Percentiles rank a stretch among this genome's conserved stretches.
Evolutionary conservation across 2,329 filamentous ascomycete species (phyloP).

Genomic region (Phaeosphaeria sp.): DNA sequence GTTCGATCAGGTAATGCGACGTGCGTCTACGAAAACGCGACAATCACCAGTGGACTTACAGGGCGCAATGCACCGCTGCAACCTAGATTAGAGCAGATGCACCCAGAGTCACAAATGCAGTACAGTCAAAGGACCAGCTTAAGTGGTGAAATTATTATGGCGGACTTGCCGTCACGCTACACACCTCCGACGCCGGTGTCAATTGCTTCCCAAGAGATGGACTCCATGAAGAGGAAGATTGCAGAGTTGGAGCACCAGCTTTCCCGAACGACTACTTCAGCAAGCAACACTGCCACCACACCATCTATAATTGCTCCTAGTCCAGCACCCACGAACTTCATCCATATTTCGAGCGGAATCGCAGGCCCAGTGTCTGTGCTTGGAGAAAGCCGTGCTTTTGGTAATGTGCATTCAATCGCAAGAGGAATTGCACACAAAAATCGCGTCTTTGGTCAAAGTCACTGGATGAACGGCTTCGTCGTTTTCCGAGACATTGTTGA

Average conservation of each 20-base stretch:
- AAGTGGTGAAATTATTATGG: neutral
- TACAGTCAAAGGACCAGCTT: constrained; percentile 7
- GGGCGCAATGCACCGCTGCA: neutral
- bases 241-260: constrained; percentile 54
- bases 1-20: constrained; percentile 60
- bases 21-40: constrained; percentile 58
- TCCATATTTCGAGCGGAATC: constrained; percentile 50
- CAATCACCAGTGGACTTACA: no score
- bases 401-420: constrained; percentile 42
- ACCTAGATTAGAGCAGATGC: neutral
- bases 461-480: constrained; percentile 61
- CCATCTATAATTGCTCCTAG: constrained; percentile 4
- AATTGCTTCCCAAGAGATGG: constrained; percentile 40
- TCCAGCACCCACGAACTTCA: constrained; percentile 28
- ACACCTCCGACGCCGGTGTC: constrained; percentile 1
- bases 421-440: constrained; percentile 62
- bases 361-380: constrained; percentile 55
- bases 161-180: neutral
- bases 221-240: constrained; percentile 50
- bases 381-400: constrained; percentile 43
- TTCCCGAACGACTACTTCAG: constrained; percentile 10
- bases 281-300: constrained; percentile 2
- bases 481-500: constrained; percentile 55
- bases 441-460: constrained; percentile 63
- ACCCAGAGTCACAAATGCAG: neutral